phyloP scores from a whole-genome alignment of 352 stramenopile genomes.

The Phytophthora melonis region DNA sequence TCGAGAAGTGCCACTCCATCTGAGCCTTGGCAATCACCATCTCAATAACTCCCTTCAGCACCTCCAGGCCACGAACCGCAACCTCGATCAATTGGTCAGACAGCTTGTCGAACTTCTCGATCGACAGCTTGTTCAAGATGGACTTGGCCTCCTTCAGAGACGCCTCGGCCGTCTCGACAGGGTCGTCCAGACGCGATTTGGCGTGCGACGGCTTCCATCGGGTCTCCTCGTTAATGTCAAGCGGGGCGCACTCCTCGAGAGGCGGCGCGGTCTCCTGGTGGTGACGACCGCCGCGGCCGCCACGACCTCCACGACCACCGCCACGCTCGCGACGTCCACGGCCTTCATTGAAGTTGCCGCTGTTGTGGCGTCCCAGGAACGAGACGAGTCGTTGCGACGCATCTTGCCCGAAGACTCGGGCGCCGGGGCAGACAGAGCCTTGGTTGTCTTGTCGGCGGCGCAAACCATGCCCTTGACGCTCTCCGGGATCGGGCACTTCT shows the following conservation, averaged over 20 bases:
- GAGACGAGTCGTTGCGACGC: slow-evolving; percentile 55
- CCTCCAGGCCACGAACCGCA: slow-evolving; percentile 82
- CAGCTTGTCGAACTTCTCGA: slow-evolving; percentile 97
- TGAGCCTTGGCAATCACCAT: slow-evolving; percentile 97
- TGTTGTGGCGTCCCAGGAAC: slow-evolving; percentile 57
- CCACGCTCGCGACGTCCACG: slow-evolving; percentile 52
- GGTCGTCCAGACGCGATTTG: slow-evolving; percentile 64
- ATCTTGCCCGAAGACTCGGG: slow-evolving; percentile 37
- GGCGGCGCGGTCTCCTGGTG: slow-evolving; percentile 61
- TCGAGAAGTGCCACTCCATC: slow-evolving; percentile 96
- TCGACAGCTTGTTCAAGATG: slow-evolving; percentile 97
- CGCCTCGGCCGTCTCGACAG: slow-evolving; percentile 63
- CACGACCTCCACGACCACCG: slow-evolving; percentile 49
- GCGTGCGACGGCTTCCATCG: slow-evolving; percentile 82
- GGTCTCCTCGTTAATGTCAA: slow-evolving; percentile 86
- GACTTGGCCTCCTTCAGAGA: slow-evolving; percentile 90
- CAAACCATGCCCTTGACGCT: slow-evolving; percentile 61
- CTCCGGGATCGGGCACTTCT: slow-evolving; percentile 58
- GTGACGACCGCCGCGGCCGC: slow-evolving; percentile 54
- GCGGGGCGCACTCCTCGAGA: slow-evolving; percentile 68
- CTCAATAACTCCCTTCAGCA: slow-evolving; percentile 91
- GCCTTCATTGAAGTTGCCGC: slow-evolving; percentile 47
- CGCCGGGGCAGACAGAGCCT: slow-evolving; percentile 42
- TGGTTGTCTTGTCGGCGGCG: slow-evolving; percentile 58
- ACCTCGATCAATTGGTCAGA: slow-evolving; percentile 93